These are phyloP conservation scores for Phanerochaete sordida DNA, from an alignment of 768 basidiomycete species.

Conservation along the genomic window DNA sequence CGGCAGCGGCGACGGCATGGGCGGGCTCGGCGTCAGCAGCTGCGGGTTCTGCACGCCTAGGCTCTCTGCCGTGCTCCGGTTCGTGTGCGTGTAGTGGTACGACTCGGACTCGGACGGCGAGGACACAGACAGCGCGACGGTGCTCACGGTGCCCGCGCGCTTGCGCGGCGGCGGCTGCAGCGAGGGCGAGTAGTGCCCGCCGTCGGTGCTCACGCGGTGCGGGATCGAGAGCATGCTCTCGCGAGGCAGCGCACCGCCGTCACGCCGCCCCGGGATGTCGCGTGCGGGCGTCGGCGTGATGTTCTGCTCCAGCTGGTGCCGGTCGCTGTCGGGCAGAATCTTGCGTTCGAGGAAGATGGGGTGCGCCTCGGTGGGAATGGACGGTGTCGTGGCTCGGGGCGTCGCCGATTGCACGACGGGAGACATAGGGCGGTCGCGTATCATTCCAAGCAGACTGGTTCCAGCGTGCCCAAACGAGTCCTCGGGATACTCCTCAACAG, in stretches of 20 bases:
- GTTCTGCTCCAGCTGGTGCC: constrained; percentile 14
- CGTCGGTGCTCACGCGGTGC: constrained; percentile 7
- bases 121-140: constrained; percentile 6
- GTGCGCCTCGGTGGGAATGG: constrained; percentile 23
- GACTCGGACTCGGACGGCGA: constrained; percentile 8
- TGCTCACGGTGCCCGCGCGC: constrained; percentile 27
- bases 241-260: background rate
- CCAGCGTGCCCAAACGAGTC: constrained; percentile 59
- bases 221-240: background rate
- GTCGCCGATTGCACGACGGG: constrained; percentile 17
- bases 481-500: constrained; percentile 23
- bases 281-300: background rate
- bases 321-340: constrained; percentile 37
- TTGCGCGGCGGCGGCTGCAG: constrained; percentile 30
- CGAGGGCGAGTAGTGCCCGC: constrained; percentile 19
- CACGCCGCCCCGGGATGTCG: background rate
- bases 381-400: constrained; percentile 19
- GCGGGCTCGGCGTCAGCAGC: constrained; percentile 18
- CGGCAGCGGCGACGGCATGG: background rate
- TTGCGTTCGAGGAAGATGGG: constrained; percentile 31
- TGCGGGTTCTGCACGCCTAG: constrained; percentile 26
- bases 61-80: constrained; percentile 33
- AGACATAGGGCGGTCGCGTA: constrained; percentile 24
- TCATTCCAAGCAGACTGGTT: constrained; percentile 49
- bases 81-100: constrained; percentile 27